A percentile compares a stretch with the other conserved stretches of the same genome.
phyloP scores from a whole-genome alignment of 129 eudicot genomes.

The Ambrosia artemisiifolia region DNA sequence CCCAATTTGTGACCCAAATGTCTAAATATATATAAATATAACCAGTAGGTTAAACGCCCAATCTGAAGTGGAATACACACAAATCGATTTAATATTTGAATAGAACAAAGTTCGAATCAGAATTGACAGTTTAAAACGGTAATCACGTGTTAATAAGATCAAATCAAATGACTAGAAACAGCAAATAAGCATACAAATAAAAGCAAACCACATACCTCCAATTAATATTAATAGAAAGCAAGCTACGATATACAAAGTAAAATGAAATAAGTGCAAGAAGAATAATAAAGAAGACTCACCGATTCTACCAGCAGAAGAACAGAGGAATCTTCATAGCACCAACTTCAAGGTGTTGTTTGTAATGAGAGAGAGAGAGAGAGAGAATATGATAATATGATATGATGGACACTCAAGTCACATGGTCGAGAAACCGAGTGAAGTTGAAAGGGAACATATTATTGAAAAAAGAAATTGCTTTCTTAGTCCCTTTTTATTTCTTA shows the following conservation, averaged over 20 bases:
- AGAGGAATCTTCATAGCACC: conserved; percentile 33
- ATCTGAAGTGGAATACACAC: too few relatives aligned
- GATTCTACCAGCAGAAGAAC: conserved; percentile 20
- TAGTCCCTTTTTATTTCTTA: conserved; percentile 13
- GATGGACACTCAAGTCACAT: conserved; percentile 31
- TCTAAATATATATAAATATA: neutral
- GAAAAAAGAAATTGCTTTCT: conserved; percentile 11
- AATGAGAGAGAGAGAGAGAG: conserved; percentile 15
- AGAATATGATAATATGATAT: too few relatives aligned
- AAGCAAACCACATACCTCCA: conserved; percentile 12
- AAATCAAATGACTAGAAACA: conserved; percentile 10
- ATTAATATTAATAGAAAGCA: conserved; percentile 2
- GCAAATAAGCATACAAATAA: conserved; percentile 7
- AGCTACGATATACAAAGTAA: conserved; percentile 6
- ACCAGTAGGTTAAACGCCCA: too few relatives aligned
- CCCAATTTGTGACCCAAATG: conserved; percentile 3
- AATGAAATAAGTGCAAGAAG: conserved; percentile 2
- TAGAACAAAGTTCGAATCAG: neutral
- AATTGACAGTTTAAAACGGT: conserved; percentile 1
- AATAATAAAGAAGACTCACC: conserved; percentile 22
- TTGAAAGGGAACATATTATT: conserved; percentile 22
- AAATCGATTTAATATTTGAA: conserved; percentile 1
- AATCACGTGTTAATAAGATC: conserved; percentile 6
- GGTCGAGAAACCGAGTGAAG: conserved; percentile 38
- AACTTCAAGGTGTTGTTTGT: conserved; percentile 25